phyloP scores from a whole-genome alignment of 768 basidiomycete genomes.

The Amanita jacksonii region DNA sequence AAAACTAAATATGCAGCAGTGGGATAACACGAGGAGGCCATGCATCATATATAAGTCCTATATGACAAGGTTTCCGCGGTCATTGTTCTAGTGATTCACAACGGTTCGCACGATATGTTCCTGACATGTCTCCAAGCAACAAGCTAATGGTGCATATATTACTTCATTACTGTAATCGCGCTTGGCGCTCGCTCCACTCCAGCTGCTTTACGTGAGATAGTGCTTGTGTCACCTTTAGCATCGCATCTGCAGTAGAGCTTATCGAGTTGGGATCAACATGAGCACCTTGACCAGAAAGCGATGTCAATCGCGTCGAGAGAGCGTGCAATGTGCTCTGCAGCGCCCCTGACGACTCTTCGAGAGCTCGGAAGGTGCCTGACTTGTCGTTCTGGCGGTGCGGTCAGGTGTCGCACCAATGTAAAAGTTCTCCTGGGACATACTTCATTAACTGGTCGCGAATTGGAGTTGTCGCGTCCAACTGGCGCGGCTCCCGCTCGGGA shows the following conservation, averaged over 20 bases:
- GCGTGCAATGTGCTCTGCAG: conserved; percentile 43
- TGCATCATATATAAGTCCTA: conserved; percentile 6
- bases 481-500: not conserved
- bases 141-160: no score
- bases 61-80: not conserved
- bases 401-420: no score
- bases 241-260: conserved; percentile 55
- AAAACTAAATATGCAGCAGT: not conserved
- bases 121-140: no score
- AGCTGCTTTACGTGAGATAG: conserved; percentile 50
- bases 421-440: no score
- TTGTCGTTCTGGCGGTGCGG: not conserved
- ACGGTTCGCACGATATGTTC: not conserved
- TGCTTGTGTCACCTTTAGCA: conserved; percentile 55
- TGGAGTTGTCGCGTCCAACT: not conserved
- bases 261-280: conserved; percentile 40
- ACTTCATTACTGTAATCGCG: conserved; percentile 1
- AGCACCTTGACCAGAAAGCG: conserved; percentile 28
- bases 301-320: conserved; percentile 41
- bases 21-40: conserved; percentile 9
- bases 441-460: no score
- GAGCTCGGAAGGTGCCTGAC: not conserved
- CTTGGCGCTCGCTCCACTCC: conserved; percentile 36
- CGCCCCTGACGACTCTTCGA: conserved; percentile 28
- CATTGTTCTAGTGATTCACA: no score